These are phyloP conservation scores for California macrophylla DNA, from an alignment of 441 rosid genomes.

Conservation along the genomic window DNA sequence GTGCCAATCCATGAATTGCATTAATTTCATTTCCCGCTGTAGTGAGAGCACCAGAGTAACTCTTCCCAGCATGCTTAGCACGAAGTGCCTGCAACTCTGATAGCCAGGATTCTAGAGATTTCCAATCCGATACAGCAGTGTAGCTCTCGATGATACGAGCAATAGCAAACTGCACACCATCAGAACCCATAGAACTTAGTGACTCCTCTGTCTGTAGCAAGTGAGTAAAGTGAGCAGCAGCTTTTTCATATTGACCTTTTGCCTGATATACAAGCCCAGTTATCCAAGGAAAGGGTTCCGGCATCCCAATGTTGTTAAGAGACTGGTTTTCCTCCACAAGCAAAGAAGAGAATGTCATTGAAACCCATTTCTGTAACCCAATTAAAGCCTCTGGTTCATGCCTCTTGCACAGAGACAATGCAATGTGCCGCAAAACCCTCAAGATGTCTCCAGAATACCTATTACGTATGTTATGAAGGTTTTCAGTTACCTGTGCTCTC, in stretches of 20 bases:
- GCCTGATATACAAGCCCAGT: conserved; percentile 86
- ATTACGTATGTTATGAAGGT: conserved; percentile 40
- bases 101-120: conserved; percentile 75
- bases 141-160: conserved; percentile 84
- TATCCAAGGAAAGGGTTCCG: conserved; percentile 59
- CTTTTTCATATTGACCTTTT: conserved; percentile 73
- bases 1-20: conserved; percentile 85
- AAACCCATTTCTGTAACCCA: conserved; percentile 81
- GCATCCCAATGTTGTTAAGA: conserved; percentile 31
- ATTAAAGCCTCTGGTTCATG: conserved; percentile 68
- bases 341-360: conserved; percentile 58
- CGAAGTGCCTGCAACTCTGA: conserved; percentile 81
- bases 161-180: conserved; percentile 80
- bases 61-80: conserved; percentile 88
- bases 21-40: conserved; percentile 90
- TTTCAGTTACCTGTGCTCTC: conserved; percentile 51
- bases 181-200: conserved; percentile 75
- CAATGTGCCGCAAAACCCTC: conserved; percentile 59
- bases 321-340: conserved; percentile 55
- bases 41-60: conserved; percentile 89
- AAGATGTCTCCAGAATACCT: conserved; percentile 58
- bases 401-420: conserved; percentile 68
- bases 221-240: conserved; percentile 75
- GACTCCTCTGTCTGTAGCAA: conserved; percentile 74
- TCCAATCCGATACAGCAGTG: conserved; percentile 89